Conservation (phyloP, 169 alveolate species). For the Cryptosporidium andersoni region DNA sequence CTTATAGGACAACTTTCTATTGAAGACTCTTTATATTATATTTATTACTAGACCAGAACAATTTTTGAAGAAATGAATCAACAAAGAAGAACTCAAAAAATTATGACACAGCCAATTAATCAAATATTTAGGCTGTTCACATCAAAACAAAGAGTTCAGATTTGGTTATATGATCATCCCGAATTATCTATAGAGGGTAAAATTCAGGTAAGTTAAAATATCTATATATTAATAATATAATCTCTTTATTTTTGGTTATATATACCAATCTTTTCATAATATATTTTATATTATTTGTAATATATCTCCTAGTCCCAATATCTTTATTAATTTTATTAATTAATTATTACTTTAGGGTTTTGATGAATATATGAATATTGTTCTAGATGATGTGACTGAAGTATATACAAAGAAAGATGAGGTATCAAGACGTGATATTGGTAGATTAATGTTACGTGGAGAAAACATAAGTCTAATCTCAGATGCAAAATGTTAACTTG, state of each 20-base stretch:
- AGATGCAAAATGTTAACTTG: conserved; percentile 77
- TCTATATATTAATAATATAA: background rate
- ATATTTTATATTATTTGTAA: background rate
- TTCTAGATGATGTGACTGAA: conserved; percentile 92
- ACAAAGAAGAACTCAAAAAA: conserved; percentile 71
- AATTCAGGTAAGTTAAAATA: conserved; percentile 80
- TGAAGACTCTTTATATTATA: background rate
- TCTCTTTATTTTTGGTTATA: background rate
- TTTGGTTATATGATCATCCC: conserved; percentile 93
- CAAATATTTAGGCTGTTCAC: conserved; percentile 92
- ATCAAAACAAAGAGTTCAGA: conserved; percentile 90
- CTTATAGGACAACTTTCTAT: too few relatives aligned
- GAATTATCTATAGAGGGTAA: conserved; percentile 90
- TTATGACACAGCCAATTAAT: conserved; percentile 81
- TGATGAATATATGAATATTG: conserved; percentile 96
- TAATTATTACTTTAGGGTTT: conserved; percentile 84
- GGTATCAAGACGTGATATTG: conserved; percentile 80
- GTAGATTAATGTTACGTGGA: conserved; percentile 92
- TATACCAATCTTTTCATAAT: background rate
- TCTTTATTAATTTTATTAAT: background rate
- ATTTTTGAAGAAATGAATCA: background rate
- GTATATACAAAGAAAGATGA: conserved; percentile 86
- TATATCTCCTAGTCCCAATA: background rate
- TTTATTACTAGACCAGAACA: background rate
- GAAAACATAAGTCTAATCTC: conserved; percentile 92